These are phyloP conservation scores for Auriscalpium orientale DNA, from an alignment of 768 basidiomycete genomes.

Conservation along the genomic window DNA sequence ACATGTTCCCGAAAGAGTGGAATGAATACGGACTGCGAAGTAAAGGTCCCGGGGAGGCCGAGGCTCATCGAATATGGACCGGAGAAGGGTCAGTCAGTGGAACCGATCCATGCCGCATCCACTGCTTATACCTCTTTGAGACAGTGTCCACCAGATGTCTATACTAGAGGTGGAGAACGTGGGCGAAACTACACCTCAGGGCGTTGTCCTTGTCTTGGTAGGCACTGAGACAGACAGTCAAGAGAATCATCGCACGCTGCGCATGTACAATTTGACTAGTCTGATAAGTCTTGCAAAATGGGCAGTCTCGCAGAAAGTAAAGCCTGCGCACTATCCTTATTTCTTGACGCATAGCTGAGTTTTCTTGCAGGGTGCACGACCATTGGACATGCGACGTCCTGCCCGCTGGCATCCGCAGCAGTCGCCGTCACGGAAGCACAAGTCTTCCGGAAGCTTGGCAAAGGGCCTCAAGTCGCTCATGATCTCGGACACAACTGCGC, in stretches of 20 bases:
- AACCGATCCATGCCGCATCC: not conserved
- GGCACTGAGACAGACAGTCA: conserved; percentile 50
- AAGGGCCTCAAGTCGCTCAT: conserved; percentile 57
- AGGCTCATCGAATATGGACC: conserved; percentile 58
- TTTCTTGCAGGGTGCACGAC: conserved; percentile 41
- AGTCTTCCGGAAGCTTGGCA: conserved; percentile 49
- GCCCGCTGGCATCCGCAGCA: conserved; percentile 45
- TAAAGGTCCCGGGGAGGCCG: conserved; percentile 68
- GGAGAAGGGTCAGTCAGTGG: conserved; percentile 61
- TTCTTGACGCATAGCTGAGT: not conserved
- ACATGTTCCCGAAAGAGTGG: conserved; percentile 76
- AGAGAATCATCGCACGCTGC: conserved; percentile 48
- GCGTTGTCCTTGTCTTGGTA: conserved; percentile 72
- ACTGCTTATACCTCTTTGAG: not conserved
- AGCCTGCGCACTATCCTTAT: not conserved
- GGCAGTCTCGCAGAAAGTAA: conserved; percentile 60
- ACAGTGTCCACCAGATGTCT: conserved; percentile 71
- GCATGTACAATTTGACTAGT: conserved; percentile 82
- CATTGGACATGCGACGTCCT: conserved; percentile 51
- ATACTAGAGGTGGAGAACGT: conserved; percentile 56
- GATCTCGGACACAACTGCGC: conserved; percentile 28
- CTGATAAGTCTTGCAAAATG: conserved; percentile 69
- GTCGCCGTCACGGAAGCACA: conserved; percentile 38
- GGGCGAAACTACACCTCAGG: conserved; percentile 54
- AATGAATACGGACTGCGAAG: conserved; percentile 29